A percentile compares a stretch with the other conserved stretches of the same genome.
These are phyloP conservation scores for Epichloe elymi DNA, from an alignment of 2,329 filamentous ascomycete species.

Conservation along the genomic window DNA sequence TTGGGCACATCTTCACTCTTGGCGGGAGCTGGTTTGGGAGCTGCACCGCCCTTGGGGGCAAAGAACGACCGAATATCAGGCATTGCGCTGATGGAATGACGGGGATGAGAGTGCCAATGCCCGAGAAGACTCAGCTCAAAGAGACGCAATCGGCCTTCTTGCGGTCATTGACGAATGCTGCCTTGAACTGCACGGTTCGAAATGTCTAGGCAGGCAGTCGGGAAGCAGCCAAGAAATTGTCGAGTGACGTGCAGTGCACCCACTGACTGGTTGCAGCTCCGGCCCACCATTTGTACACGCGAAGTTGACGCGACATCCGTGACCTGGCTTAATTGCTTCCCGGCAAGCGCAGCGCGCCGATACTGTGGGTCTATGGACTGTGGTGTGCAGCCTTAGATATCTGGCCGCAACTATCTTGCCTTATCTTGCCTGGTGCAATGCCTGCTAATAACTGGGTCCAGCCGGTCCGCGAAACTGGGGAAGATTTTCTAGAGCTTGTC, in stretches of 20 bases:
- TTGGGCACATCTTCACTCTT: slow-evolving; percentile 32
- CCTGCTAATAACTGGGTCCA: neutral
- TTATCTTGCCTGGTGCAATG: neutral
- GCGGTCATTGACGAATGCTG: slow-evolving; percentile 12
- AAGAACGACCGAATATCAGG: slow-evolving; percentile 91
- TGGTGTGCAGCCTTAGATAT: slow-evolving; percentile 11
- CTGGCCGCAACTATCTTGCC: slow-evolving; percentile 9
- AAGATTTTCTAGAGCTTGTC: slow-evolving; percentile 17
- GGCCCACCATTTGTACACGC: slow-evolving; percentile 18
- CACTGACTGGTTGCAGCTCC: neutral
- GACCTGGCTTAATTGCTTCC: slow-evolving; percentile 22
- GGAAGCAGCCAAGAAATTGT: slow-evolving; percentile 17
- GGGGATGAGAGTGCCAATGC: slow-evolving; percentile 2
- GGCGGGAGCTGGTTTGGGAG: slow-evolving; percentile 33
- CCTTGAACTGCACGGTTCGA: slow-evolving; percentile 6
- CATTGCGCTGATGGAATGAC: slow-evolving; percentile 35
- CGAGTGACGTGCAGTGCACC: slow-evolving; percentile 24
- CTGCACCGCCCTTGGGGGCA: slow-evolving; percentile 53
- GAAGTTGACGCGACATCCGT: slow-evolving; percentile 33
- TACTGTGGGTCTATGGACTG: neutral
- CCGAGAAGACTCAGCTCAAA: neutral
- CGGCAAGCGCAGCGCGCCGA: neutral
- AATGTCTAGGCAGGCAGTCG: slow-evolving; percentile 4
- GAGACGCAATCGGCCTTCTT: slow-evolving; percentile 9
- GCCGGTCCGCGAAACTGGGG: neutral